Evolutionary conservation across 148 eudicot genomes (phyloP).

Genomic region (Linanthus parryae): DNA sequence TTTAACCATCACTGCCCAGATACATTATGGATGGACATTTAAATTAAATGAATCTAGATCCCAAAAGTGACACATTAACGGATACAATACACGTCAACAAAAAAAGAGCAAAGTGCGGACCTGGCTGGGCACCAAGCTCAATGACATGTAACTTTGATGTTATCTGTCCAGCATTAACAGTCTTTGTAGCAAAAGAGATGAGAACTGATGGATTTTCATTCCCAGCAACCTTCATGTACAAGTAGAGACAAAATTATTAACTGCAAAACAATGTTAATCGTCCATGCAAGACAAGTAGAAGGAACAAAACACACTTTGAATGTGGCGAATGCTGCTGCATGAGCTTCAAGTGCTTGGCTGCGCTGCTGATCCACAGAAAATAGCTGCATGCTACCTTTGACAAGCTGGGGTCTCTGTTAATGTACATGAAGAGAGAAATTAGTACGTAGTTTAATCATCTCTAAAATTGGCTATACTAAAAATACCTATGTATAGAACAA

Average conservation of each 20-base stretch:
- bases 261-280: not conserved
- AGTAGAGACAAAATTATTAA: not conserved
- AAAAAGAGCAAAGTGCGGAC: conserved; percentile 15
- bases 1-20: no score
- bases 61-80: not conserved
- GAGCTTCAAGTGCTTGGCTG: conserved; percentile 99
- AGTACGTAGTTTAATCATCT: not conserved
- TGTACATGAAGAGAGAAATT: not conserved
- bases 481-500: no score
- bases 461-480: no score
- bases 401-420: conserved; percentile 85
- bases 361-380: conserved; percentile 97
- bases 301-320: conserved; percentile 43
- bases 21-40: no score
- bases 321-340: conserved; percentile 93
- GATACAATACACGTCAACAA: not conserved
- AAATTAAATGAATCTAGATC: no score
- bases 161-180: conserved; percentile 82
- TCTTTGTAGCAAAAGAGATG: conserved; percentile 86
- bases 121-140: conserved; percentile 99
- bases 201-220: conserved; percentile 88
- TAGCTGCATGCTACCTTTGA: conserved; percentile 95
- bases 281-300: conserved; percentile 2
- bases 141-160: conserved; percentile 89
- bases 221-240: conserved; percentile 63